Evolutionary conservation across 2,329 filamentous ascomycete genomes (phyloP).

Genomic region (Grosmannia huntii): DNA sequence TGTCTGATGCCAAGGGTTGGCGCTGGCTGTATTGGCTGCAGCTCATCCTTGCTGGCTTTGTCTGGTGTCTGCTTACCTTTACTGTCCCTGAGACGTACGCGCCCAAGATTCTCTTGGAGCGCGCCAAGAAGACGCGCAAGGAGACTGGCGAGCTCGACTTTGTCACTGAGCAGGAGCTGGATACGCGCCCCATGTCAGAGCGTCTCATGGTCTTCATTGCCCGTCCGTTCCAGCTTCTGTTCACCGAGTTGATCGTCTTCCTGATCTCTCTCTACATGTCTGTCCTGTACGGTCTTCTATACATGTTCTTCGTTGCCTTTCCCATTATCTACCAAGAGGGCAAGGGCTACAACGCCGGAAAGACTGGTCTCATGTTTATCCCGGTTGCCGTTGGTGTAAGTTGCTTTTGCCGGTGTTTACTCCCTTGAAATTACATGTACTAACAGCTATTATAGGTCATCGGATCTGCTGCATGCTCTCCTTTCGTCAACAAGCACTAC

Average conservation of each 20-base stretch:
- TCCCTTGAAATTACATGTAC: background rate
- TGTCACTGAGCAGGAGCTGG: conserved; percentile 72
- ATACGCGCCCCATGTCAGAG: conserved; percentile 55
- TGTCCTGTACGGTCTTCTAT: conserved; percentile 61
- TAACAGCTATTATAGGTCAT: conserved; percentile 29
- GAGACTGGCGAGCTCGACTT: conserved; percentile 52
- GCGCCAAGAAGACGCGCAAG: conserved; percentile 61
- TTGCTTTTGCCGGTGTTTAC: background rate
- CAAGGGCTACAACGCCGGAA: conserved; percentile 64
- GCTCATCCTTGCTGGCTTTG: conserved; percentile 56
- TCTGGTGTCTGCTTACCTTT: conserved; percentile 68
- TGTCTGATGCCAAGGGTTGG: conserved; percentile 16
- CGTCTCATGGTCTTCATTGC: conserved; percentile 62
- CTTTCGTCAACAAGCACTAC: conserved; percentile 73
- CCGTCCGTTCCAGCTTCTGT: conserved; percentile 75
- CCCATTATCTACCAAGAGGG: conserved; percentile 63
- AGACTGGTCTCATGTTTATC: conserved; percentile 78
- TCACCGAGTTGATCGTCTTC: conserved; percentile 73
- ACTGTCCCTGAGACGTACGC: conserved; percentile 88
- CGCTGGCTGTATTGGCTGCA: conserved; percentile 45
- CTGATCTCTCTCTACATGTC: conserved; percentile 78
- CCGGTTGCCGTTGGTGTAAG: conserved; percentile 55
- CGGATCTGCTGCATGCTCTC: conserved; percentile 50
- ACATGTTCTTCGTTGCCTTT: conserved; percentile 66
- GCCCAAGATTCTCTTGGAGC: conserved; percentile 57